Evolutionary conservation across 2,329 filamentous ascomycete genomes (phyloP), one percentile per base, ranked within the genome.

Genomic region (Dothidotthia symphoricarpi): DNA sequence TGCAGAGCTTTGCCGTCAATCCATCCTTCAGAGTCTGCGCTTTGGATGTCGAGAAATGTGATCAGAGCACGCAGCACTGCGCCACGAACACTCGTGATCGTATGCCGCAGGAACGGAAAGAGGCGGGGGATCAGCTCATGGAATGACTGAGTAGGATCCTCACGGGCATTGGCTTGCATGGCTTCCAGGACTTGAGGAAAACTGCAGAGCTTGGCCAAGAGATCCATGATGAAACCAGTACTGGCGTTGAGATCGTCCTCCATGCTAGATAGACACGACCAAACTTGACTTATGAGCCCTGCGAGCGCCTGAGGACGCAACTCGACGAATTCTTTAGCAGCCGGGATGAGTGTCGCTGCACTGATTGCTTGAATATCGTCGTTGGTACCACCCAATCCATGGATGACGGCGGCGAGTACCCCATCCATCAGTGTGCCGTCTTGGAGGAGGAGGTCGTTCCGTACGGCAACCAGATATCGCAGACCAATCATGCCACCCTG

Each of bases 401-500:
- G 94, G 83, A 97, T 96, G 36, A 97, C 93, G 31, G 90, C 88
- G 45, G 82, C 80, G 36, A 96, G 83, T 4, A 97, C 87, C 3
- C 91, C 93, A 63, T 98, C 93, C 66, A 98, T 89, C 66, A 98
- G 83, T 33, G 84, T 79, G 16, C 78, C 79, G 55, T 96, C 86
- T 58, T 88, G 79, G 16, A 97, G 78, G 5, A 98, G 78, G 3
- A 98, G 73, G 62, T 97, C 93, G 55, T 93, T 96, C 33, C 93
- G 82, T 24, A 98, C 88, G 7, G 93, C 93, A 19, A 98, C 93
- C 31, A 98, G 81, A 60, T 98, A 98, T 55, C 91, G 81, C 58
- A 98, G 71, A 6, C 93, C 93, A 31, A 97, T 90, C 93, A 98
- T 98, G 46, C 93, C 93, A 51, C 93, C 93, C 64, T 98, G 94